A percentile compares a stretch with the other conserved stretches of the same genome.
Evolutionary conservation across 1,284 basidiomycete genomes (phyloP).

Genomic region (Leccinum subrobustum): DNA sequence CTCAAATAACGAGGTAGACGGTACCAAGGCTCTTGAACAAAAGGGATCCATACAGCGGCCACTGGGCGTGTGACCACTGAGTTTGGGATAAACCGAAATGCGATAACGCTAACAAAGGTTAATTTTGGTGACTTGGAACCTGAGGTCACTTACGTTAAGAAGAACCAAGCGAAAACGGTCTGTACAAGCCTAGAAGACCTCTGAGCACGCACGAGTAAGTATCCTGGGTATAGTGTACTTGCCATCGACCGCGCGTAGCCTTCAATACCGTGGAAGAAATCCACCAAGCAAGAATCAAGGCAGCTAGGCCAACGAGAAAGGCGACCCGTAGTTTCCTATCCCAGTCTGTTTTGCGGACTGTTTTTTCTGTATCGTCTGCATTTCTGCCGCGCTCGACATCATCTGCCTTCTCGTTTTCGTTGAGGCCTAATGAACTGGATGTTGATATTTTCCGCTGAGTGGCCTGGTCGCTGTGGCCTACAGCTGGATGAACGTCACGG

Average conservation of each 20-base stretch:
- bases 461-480: constrained; percentile 1
- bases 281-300: constrained; percentile 79
- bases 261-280: constrained; percentile 65
- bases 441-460: constrained; percentile 23
- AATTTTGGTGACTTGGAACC: not conserved
- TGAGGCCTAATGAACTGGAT: constrained; percentile 16
- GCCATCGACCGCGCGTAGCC: constrained; percentile 74
- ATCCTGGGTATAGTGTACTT: constrained; percentile 14
- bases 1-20: constrained; percentile 57
- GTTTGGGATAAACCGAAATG: constrained; percentile 77
- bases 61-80: constrained; percentile 65
- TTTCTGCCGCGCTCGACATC: constrained; percentile 8
- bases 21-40: constrained; percentile 68
- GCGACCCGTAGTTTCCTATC: constrained; percentile 37
- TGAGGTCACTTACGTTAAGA: constrained; percentile 53
- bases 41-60: constrained; percentile 60
- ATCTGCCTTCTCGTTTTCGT: constrained; percentile 21
- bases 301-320: constrained; percentile 51
- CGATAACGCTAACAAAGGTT: constrained; percentile 59
- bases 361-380: constrained; percentile 25
- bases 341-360: constrained; percentile 10
- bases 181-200: constrained; percentile 59
- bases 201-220: constrained; percentile 13
- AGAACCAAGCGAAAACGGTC: constrained; percentile 78
- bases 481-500: not conserved